phyloP scores from a whole-genome alignment of 306 rosid species.

The Luffa acutangula region DNA sequence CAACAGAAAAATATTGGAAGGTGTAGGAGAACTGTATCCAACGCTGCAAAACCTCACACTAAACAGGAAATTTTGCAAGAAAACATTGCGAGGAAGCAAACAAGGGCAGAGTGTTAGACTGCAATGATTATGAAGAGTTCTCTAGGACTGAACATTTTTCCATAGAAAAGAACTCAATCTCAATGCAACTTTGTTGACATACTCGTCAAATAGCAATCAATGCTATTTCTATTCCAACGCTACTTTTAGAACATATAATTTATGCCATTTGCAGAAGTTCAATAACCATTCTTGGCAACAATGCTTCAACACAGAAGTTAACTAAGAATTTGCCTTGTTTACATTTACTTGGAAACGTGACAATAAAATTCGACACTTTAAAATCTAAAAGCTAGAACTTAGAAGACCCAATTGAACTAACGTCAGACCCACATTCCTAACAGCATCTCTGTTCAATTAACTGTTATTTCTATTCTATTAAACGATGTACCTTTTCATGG shows the following conservation, averaged over 20 bases:
- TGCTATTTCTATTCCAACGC: neutral
- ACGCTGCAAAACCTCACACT: neutral
- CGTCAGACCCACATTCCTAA: neutral
- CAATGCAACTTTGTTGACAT: neutral
- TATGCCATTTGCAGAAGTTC: neutral
- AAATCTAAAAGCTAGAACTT: neutral
- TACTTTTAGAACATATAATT: neutral
- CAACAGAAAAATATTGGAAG: neutral
- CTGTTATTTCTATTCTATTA: neutral
- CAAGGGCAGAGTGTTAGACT: neutral
- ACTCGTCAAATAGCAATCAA: neutral
- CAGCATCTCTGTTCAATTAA: neutral
- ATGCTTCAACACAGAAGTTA: neutral
- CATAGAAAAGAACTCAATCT: neutral
- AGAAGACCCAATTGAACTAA: neutral
- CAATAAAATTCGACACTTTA: neutral
- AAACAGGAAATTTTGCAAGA: neutral
- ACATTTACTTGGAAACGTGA: neutral
- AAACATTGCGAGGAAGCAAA: neutral
- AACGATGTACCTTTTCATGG: neutral
- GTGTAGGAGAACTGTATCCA: neutral
- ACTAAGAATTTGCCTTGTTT: neutral
- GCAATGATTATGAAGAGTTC: neutral
- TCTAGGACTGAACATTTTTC: neutral
- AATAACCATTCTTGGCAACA: neutral